Conservation (phyloP, 2,329 filamentous ascomycete species). For the Lasiodiplodia gonubiensis region DNA sequence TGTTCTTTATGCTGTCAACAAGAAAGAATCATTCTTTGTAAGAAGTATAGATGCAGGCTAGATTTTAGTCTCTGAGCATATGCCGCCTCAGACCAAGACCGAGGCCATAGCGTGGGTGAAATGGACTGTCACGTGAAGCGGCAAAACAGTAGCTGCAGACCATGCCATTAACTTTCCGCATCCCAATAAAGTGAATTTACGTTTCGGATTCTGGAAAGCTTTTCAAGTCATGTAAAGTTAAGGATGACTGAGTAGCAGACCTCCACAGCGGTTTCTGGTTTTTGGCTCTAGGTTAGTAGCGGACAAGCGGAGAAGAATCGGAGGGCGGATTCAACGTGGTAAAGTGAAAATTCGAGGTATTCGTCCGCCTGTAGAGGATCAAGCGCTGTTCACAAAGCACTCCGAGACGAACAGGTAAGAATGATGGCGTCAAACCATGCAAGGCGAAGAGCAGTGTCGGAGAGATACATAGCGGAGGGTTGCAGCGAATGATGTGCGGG, state of each 20-base stretch:
- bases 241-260: background rate
- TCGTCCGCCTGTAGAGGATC: background rate
- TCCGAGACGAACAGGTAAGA: background rate
- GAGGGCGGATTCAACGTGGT: background rate
- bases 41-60: background rate
- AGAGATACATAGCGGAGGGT: background rate
- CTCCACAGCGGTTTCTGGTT: background rate
- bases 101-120: background rate
- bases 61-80: background rate
- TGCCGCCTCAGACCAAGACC: background rate
- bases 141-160: background rate
- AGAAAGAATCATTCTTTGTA: background rate
- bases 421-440: background rate
- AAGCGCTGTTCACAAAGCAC: background rate
- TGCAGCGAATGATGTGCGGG: conserved; percentile 26
- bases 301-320: conserved; percentile 1
- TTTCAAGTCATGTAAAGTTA: background rate
- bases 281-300: background rate
- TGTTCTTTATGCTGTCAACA: background rate
- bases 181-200: background rate
- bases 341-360: background rate
- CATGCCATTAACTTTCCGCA: background rate
- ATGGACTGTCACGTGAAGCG: background rate
- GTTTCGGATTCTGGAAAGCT: background rate
- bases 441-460: background rate